Conservation (phyloP, 2,329 filamentous ascomycete genomes). For the Xylaria sp. region DNA sequence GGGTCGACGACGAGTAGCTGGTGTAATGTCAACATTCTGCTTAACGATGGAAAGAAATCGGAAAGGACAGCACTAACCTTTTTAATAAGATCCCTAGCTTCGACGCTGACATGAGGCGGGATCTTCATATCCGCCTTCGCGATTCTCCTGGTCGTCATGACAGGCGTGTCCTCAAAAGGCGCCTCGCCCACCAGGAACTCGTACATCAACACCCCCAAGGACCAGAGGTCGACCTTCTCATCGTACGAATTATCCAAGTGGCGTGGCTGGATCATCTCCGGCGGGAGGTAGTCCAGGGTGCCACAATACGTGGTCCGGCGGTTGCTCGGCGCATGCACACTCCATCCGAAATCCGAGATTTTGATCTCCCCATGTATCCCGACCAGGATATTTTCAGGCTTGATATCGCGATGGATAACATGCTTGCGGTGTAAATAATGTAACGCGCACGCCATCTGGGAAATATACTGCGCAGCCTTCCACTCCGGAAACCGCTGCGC, state of each 20-base stretch:
- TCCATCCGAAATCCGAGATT: constrained; percentile 97
- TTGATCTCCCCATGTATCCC: constrained; percentile 98
- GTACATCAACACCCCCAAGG: constrained; percentile 90
- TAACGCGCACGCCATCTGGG: constrained; percentile 86
- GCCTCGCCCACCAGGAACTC: constrained; percentile 96
- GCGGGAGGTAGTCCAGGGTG: constrained; percentile 94
- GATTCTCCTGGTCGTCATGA: constrained; percentile 93
- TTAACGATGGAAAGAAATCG: not conserved
- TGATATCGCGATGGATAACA: constrained; percentile 96
- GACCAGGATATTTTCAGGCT: constrained; percentile 96
- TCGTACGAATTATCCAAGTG: constrained; percentile 76
- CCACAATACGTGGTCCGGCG: constrained; percentile 93
- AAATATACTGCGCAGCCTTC: constrained; percentile 74
- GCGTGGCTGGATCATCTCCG: constrained; percentile 92
- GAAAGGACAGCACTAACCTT: constrained; percentile 65
- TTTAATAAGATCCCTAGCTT: constrained; percentile 92
- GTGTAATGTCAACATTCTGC: not conserved
- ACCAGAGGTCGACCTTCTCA: constrained; percentile 97
- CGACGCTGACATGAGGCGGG: constrained; percentile 86
- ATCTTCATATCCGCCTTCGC: constrained; percentile 90
- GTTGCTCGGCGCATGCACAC: constrained; percentile 95
- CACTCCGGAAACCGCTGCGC: constrained; percentile 1
- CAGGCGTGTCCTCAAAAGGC: constrained; percentile 94
- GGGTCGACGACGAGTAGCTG: constrained; percentile 90
- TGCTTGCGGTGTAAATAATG: constrained; percentile 95